Percentiles rank a stretch among this genome's conserved stretches.
Evolutionary conservation across 2,329 filamentous ascomycete genomes (phyloP).

Genomic region (Pyrenophora seminiperda): DNA sequence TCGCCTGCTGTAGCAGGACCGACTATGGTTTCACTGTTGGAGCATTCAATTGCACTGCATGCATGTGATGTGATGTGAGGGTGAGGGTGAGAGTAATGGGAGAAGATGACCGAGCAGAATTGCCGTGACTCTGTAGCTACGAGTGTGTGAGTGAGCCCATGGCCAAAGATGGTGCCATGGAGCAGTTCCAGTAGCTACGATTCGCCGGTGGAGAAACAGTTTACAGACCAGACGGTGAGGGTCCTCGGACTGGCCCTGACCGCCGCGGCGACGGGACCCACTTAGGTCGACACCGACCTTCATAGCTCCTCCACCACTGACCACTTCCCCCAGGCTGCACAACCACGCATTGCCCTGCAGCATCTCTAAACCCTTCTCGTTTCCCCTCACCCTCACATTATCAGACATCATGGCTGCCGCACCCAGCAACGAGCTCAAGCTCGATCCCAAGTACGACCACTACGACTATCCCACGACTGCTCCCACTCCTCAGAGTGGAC

Average conservation of each 20-base stretch:
- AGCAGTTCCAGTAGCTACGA: constrained; percentile 9
- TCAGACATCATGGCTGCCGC: constrained; percentile 39
- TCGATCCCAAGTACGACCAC: constrained; percentile 92
- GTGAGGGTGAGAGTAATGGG: background rate
- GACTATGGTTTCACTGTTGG: constrained; percentile 28
- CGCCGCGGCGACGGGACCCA: constrained; percentile 23
- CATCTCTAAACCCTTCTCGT: constrained; percentile 5
- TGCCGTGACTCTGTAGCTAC: background rate
- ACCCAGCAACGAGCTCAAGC: constrained; percentile 47
- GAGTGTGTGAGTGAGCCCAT: background rate
- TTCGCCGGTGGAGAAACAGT: constrained; percentile 10
- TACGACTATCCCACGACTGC: constrained; percentile 89
- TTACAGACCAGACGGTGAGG: constrained; percentile 20
- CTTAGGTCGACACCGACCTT: constrained; percentile 33
- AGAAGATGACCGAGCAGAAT: background rate
- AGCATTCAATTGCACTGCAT: constrained; percentile 4
- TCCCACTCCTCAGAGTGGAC: constrained; percentile 71
- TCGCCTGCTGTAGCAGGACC: constrained; percentile 26
- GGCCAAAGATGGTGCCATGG: constrained; percentile 20
- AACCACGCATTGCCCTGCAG: constrained; percentile 9
- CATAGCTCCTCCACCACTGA: constrained; percentile 23
- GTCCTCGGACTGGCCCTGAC: constrained; percentile 25
- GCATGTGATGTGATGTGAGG: constrained; percentile 1
- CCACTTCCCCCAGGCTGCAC: constrained; percentile 15
- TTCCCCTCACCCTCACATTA: constrained; percentile 10